phyloP scores from a whole-genome alignment of 2,329 filamentous ascomycete species.

The Trichoderma cornu-damae region DNA sequence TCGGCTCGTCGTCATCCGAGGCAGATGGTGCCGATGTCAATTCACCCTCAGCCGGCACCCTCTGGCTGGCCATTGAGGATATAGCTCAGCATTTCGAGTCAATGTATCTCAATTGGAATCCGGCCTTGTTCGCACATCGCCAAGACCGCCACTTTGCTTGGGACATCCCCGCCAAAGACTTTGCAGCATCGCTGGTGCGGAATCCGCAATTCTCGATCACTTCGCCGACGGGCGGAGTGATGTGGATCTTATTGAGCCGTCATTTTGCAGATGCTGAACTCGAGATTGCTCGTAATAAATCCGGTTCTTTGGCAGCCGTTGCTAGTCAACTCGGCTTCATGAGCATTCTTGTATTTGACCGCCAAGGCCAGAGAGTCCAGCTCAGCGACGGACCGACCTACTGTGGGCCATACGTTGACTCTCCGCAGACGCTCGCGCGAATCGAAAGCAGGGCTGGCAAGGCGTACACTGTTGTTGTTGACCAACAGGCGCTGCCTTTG shows the following conservation, averaged over 20 bases:
- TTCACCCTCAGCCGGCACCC: conserved; percentile 57
- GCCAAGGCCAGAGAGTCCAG: conserved; percentile 65
- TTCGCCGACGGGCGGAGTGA: conserved; percentile 52
- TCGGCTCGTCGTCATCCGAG: neutral
- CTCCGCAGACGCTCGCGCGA: conserved; percentile 81
- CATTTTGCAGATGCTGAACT: conserved; percentile 73
- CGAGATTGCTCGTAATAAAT: conserved; percentile 46
- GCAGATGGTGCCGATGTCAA: neutral
- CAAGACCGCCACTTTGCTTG: conserved; percentile 90
- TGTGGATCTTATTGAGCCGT: conserved; percentile 82
- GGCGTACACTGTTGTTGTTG: conserved; percentile 59
- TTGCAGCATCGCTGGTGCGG: conserved; percentile 53
- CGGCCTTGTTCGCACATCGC: conserved; percentile 70
- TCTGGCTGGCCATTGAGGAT: conserved; percentile 89
- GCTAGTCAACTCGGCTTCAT: conserved; percentile 70
- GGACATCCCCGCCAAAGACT: conserved; percentile 52
- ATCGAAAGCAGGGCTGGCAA: conserved; percentile 44
- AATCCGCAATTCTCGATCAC: conserved; percentile 69
- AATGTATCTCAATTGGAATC: conserved; percentile 97
- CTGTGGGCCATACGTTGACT: conserved; percentile 84
- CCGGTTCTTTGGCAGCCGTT: conserved; percentile 39
- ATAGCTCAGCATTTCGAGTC: conserved; percentile 91
- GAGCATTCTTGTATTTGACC: conserved; percentile 75
- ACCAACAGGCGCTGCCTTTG: conserved; percentile 72
- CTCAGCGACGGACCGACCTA: conserved; percentile 66